Evolutionary conservation across 306 rosid genomes (phyloP).

Genomic region (Begonia peltatifolia): DNA sequence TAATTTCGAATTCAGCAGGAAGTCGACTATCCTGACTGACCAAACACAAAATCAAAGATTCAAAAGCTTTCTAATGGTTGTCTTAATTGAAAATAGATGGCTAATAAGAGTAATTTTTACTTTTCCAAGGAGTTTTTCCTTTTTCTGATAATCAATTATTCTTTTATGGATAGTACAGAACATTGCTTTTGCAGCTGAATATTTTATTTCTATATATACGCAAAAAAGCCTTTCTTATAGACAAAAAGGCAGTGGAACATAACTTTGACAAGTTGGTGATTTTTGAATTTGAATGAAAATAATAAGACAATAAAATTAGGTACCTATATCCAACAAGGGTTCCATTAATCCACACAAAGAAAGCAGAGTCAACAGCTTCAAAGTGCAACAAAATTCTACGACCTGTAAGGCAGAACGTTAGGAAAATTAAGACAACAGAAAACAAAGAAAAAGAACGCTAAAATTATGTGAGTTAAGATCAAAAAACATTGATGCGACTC

Average conservation of each 20-base stretch:
- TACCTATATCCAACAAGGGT: slow-evolving; percentile 84
- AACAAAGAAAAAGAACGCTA: neutral
- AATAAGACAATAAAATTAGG: neutral
- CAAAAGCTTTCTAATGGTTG: too few species aligned
- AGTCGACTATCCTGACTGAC: slow-evolving; percentile 93
- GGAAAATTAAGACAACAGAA: slow-evolving; percentile 8
- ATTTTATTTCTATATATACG: too few species aligned
- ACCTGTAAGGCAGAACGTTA: slow-evolving; percentile 35
- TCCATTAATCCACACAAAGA: slow-evolving; percentile 88
- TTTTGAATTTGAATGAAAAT: neutral
- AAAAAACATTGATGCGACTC: too few species aligned
- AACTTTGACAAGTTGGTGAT: neutral
- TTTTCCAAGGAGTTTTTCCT: too few species aligned
- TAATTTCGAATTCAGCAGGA: slow-evolving; percentile 92
- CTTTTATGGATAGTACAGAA: too few species aligned
- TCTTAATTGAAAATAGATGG: too few species aligned
- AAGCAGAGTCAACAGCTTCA: slow-evolving; percentile 96
- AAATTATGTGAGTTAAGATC: too few species aligned
- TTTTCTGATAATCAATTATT: too few species aligned
- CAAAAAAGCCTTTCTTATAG: too few species aligned
- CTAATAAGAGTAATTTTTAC: too few species aligned
- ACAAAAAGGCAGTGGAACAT: neutral
- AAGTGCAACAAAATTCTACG: slow-evolving; percentile 86
- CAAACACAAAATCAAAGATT: slow-evolving; percentile 24
- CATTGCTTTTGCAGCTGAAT: too few species aligned